These are phyloP conservation scores for Mycosphaerella sp. DNA, from an alignment of 2,329 filamentous ascomycete species.

Conservation along the genomic window DNA sequence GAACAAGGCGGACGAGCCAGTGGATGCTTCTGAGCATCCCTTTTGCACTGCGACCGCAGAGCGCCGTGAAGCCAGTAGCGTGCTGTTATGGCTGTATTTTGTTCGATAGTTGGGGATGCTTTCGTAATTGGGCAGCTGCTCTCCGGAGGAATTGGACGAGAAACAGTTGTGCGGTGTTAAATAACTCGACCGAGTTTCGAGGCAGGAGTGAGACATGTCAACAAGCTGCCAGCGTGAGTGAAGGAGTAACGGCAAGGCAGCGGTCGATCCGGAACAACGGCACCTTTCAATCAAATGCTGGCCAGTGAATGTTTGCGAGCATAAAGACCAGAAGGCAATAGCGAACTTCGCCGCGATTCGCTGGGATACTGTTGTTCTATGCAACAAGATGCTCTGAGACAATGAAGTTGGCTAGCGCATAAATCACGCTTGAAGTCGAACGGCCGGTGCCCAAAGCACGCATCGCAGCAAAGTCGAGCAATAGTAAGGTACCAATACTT, in stretches of 20 bases:
- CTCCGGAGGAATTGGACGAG: neutral
- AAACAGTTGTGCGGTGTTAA: neutral
- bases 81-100: neutral
- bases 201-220: slow-evolving; percentile 1
- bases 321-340: neutral
- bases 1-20: neutral
- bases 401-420: too few species aligned
- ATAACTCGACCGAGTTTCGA: neutral
- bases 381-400: too few species aligned
- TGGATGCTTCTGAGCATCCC: neutral
- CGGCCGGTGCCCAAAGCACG: too few species aligned
- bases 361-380: neutral
- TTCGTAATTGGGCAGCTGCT: neutral
- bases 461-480: too few species aligned
- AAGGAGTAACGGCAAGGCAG: neutral
- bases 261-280: neutral
- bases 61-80: neutral
- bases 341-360: neutral
- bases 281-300: neutral
- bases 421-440: too few species aligned
- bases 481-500: too few species aligned
- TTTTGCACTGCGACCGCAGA: neutral
- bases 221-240: neutral
- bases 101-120: neutral
- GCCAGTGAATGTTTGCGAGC: neutral